Percentiles rank a stretch among this genome's conserved stretches.
Evolutionary conservation across 73 alveolate genomes (phyloP).

Genomic region (Paramecium bursaria): DNA sequence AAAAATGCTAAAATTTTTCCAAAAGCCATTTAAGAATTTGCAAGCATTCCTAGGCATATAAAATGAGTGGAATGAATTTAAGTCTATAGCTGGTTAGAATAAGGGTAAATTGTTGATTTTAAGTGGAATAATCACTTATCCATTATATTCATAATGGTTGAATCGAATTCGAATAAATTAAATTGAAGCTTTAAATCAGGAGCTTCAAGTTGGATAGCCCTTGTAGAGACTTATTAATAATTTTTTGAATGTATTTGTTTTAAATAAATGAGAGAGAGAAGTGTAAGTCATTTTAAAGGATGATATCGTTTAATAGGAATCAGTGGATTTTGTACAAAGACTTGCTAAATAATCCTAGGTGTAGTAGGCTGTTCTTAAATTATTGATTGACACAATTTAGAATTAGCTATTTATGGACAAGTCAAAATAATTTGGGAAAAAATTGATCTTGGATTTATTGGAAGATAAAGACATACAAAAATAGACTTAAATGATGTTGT

Average conservation of each 20-base stretch:
- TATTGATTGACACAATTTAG: slow-evolving; percentile 17
- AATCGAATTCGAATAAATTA: neutral
- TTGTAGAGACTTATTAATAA: slow-evolving; percentile 10
- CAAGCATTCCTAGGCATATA: neutral
- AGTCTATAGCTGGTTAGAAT: neutral
- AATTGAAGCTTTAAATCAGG: neutral
- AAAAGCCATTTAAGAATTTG: slow-evolving; percentile 31
- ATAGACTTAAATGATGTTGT: slow-evolving; percentile 2
- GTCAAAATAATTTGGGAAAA: slow-evolving; percentile 53
- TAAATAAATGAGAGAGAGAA: slow-evolving; percentile 18
- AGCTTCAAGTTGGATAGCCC: slow-evolving; percentile 27
- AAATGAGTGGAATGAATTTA: slow-evolving; percentile 2
- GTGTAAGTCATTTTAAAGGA: slow-evolving; percentile 39
- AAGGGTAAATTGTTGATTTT: neutral
- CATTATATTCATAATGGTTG: neutral
- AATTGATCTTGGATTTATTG: slow-evolving; percentile 12
- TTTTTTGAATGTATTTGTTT: slow-evolving; percentile 36
- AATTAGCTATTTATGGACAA: slow-evolving; percentile 36
- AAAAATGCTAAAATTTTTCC: no score
- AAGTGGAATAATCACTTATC: slow-evolving; percentile 6
- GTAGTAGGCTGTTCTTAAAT: slow-evolving; percentile 21
- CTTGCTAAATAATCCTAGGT: slow-evolving; percentile 23
- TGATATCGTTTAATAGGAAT: neutral
- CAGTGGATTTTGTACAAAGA: slow-evolving; percentile 58
- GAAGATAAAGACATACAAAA: slow-evolving; percentile 36